Evolutionary conservation across 495 filamentous ascomycete genomes (phyloP), one percentile per base, ranked within the genome.

Genomic region (Penicillium macrosclerotiorum): DNA sequence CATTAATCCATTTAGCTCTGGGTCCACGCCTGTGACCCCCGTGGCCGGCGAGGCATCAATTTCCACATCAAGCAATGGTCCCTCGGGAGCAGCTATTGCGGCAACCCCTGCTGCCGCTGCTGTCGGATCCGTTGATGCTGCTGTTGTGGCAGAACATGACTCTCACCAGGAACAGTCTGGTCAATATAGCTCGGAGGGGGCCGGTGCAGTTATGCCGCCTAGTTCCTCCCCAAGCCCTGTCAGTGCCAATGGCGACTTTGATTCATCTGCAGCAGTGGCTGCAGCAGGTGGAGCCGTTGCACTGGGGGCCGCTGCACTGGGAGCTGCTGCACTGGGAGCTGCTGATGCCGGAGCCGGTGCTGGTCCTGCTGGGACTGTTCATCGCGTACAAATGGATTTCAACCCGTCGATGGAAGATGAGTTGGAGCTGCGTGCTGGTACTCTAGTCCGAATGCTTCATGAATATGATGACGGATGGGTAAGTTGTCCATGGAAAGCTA

Each of bases 401-500:
- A 87, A 80, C 56, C 94, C 93, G 2, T 90, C 88, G 3, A 83
- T 95, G 78, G 85, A 86, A 2, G 93, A 99, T 56, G 93, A 99
- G 64, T 67, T 99, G 54, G 85, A 75, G 32, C 79, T 99, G 8
- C 76, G 69, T 31, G 75, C 83, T 34, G 93, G 93, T 51, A 80
- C 89, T 42, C 75, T 99, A 3, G 86, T 97, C 22, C 78, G 92
- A 42, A 73, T 99, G 49, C 65, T 97, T 26, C 90, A 97, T 53
- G 92, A 96, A 65, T 99, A 97, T 63, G 94, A 99, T 62, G 93
- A 99, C 73, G 93, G 93, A 62, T 99, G 93, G 93, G 88, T 90
- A 82, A 76, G 84, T 76, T 11, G 5, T 45, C 14, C 23, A 16
- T 20, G 3, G 35, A 9, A 8, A 33, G 23, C 18, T 22, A 42